Evolutionary conservation across 2,329 filamentous ascomycete species (phyloP).

Genomic region (Neofusicoccum sp.): DNA sequence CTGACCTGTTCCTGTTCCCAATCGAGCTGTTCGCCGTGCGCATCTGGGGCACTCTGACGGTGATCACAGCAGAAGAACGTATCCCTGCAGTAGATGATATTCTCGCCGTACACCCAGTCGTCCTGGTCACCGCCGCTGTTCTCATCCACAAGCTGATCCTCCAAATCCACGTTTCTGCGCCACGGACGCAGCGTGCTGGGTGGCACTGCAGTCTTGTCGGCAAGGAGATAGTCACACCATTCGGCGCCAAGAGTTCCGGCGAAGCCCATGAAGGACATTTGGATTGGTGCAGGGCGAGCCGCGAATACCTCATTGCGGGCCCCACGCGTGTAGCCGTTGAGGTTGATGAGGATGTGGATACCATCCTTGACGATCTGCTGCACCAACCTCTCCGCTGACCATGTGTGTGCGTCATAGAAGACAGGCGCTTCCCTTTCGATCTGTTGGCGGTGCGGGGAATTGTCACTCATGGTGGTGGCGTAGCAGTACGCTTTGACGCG

Average conservation of each 20-base stretch:
- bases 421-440: constrained; percentile 91
- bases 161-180: constrained; percentile 70
- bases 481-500: constrained; percentile 89
- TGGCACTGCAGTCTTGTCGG: constrained; percentile 84
- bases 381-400: constrained; percentile 81
- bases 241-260: constrained; percentile 93
- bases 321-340: constrained; percentile 97
- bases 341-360: constrained; percentile 91
- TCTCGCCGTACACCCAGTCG: constrained; percentile 94
- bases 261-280: constrained; percentile 99
- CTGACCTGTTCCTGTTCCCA: constrained; percentile 83
- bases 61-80: constrained; percentile 99
- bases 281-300: constrained; percentile 87
- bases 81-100: constrained; percentile 89
- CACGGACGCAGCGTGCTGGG: constrained; percentile 75
- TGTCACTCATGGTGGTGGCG: constrained; percentile 88
- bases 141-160: constrained; percentile 62
- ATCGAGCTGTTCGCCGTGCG: constrained; percentile 61
- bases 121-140: constrained; percentile 68
- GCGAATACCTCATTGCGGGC: constrained; percentile 98
- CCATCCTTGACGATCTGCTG: constrained; percentile 82
- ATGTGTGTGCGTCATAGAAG: constrained; percentile 83
- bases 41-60: constrained; percentile 79
- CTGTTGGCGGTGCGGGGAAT: constrained; percentile 82
- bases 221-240: constrained; percentile 97